Evolutionary conservation across 2,329 filamentous ascomycete genomes (phyloP), one percentile per base, ranked within the genome.

Genomic region (Aphanocladium album): DNA sequence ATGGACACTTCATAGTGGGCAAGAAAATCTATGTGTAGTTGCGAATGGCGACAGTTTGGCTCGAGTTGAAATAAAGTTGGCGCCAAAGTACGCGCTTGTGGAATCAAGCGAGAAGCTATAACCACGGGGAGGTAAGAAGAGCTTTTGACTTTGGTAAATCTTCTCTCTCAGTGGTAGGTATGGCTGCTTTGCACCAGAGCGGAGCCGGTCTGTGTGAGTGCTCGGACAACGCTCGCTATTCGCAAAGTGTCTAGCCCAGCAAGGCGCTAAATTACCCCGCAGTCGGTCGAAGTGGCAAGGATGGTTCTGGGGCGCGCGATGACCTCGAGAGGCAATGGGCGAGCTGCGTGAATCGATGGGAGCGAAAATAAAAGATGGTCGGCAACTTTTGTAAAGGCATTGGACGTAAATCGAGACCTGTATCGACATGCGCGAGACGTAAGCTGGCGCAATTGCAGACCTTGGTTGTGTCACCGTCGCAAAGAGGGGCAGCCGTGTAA

Each of bases 171-270:
- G 30, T 9, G 30, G 30, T 30, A 5, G 30, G 30, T 9, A 30
- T 9, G 30, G 30, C 30, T 5, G 30, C 23, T 27, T 30, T 3
- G 11, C 1, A 2, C 6, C n/a, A 39, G 19, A n/a, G n/a, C 21
- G 30, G 19, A 8, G 50, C 19, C 19, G 23, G 21, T 39, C 19
- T 23, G 50, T 21, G 33, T 37, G 19, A 30, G 35, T 7, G 7
- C 50, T 53, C 50, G 50, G 50, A 53, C 19, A 53, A 39, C 25
- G n/a, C 50, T 53, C 50, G 50, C 50, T 37, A 53, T 53, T 53
- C 16, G 33, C 33, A 19, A 30, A 30, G 47, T 30, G 47, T 17
- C 30, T 53, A 17, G 30, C 19, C 50, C 49, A 23, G 35, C 30
- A 11, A 52, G 49, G 54, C 43, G 19, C 27, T 46, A 35, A 30